Evolutionary conservation across 2,329 filamentous ascomycete species (phyloP), one percentile per base, ranked within the genome.

Genomic region (Metarhizium rileyi): DNA sequence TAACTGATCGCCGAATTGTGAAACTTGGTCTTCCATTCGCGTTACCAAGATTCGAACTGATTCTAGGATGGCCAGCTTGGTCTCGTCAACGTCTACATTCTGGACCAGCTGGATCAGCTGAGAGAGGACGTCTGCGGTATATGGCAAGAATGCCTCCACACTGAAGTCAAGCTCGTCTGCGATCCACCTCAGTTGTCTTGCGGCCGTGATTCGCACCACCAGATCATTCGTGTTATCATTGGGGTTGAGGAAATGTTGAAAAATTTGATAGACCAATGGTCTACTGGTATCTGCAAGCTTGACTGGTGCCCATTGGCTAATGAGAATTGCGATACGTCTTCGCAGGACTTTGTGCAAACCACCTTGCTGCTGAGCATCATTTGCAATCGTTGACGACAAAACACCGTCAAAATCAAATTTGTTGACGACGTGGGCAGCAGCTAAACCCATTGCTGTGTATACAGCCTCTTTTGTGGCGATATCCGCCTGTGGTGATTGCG

Each of bases 391-490:
- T 5, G 82, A 81, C 16, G 79, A 74, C 38, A 98, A 69, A 60
- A 97, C 86, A 1, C 75, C 65, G 61, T 94, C 86, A 67, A 97
- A 97, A 65, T 97, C 86, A 55, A 96, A 80, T 10, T 80, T 74
- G 44, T 83, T 57, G 52, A 84, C 76, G 16, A 97, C 71, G 36
- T 90, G 83, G 2, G 87, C 77, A 1, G 90, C 87, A 0, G 93
- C 82, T 46, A 96, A 75, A 3, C 91, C 90, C 70, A 98, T 84
- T 10, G 91, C 90, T 5, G 88, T 94, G 62, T 98, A 98, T 1
- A 97, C 83, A 0, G 91, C 91, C 63, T 98, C 93, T 63, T 96
- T 97, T 52, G 87, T 81, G 16, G 93, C 76, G 12, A 97, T 78
- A 55, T 93, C 83, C 10, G 71, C 64, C 28, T 75, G 62, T 5